phyloP scores from a whole-genome alignment of 345 rosid genomes.

The Gossypium longicalyx region DNA sequence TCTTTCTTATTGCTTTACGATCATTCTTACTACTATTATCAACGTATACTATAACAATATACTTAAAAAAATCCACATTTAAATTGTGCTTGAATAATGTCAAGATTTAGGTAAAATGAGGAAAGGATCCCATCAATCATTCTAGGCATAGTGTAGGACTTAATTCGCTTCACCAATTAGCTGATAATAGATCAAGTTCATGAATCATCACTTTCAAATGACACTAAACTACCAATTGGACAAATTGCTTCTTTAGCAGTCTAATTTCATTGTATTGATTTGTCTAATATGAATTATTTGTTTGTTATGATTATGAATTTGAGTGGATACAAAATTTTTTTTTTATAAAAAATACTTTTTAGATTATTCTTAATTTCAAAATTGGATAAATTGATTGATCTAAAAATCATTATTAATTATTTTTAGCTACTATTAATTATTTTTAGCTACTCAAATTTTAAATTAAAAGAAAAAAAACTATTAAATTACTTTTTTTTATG shows the following conservation, averaged over 20 bases:
- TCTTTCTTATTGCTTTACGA: too few species aligned
- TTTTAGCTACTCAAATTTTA: too few species aligned
- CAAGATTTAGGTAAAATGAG: background rate
- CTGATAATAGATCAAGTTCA: background rate
- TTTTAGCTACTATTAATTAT: too few species aligned
- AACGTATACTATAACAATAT: too few species aligned
- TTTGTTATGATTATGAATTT: background rate
- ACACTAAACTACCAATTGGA: background rate
- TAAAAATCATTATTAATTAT: too few species aligned
- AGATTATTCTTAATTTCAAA: too few species aligned
- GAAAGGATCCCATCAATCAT: background rate
- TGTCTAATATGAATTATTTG: background rate
- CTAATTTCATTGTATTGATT: background rate
- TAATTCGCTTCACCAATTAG: conserved; percentile 5
- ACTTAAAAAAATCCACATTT: background rate
- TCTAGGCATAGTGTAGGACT: background rate
- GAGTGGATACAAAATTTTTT: background rate
- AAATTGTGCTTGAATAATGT: background rate
- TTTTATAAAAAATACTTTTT: too few species aligned
- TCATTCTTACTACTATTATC: too few species aligned
- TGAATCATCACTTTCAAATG: background rate
- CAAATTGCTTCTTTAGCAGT: background rate
- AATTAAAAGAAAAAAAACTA: too few species aligned
- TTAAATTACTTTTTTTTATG: too few species aligned
- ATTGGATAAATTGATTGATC: too few species aligned